These are phyloP conservation scores for Phaeophleospora eucalypticola DNA, from an alignment of 2,329 filamentous ascomycete species.

Conservation along the genomic window DNA sequence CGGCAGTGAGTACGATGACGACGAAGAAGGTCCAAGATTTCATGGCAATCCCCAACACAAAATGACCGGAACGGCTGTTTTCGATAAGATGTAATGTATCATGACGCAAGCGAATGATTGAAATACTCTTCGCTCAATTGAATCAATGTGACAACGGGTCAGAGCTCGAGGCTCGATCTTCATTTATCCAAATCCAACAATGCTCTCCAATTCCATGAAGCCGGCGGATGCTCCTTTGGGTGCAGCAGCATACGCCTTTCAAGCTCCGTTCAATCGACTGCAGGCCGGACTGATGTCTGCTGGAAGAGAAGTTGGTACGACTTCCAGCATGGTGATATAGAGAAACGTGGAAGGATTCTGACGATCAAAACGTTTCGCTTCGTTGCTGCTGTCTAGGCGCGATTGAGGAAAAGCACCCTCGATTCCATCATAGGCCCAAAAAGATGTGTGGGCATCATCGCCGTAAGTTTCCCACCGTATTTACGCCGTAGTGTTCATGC, in stretches of 20 bases:
- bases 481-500: conserved; percentile 11
- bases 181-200: too few species aligned
- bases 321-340: too few species aligned
- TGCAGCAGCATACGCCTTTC: too few species aligned
- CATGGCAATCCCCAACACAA: conserved; percentile 24
- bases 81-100: conserved; percentile 36
- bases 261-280: too few species aligned
- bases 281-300: too few species aligned
- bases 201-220: too few species aligned
- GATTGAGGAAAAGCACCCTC: background rate
- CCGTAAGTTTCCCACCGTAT: background rate
- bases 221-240: too few species aligned
- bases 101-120: background rate
- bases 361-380: conserved; percentile 3
- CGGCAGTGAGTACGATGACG: conserved; percentile 20
- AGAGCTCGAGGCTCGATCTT: too few species aligned
- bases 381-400: conserved; percentile 7
- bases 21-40: conserved; percentile 24
- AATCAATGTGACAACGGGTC: too few species aligned
- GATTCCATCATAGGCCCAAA: background rate
- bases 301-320: too few species aligned
- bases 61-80: conserved; percentile 32
- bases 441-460: background rate
- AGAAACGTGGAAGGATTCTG: too few species aligned
- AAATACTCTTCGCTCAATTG: background rate